A percentile compares a stretch with the other conserved stretches of the same genome.
phyloP scores from a whole-genome alignment of 768 basidiomycete genomes.

The Cystobasidium tubakii region DNA sequence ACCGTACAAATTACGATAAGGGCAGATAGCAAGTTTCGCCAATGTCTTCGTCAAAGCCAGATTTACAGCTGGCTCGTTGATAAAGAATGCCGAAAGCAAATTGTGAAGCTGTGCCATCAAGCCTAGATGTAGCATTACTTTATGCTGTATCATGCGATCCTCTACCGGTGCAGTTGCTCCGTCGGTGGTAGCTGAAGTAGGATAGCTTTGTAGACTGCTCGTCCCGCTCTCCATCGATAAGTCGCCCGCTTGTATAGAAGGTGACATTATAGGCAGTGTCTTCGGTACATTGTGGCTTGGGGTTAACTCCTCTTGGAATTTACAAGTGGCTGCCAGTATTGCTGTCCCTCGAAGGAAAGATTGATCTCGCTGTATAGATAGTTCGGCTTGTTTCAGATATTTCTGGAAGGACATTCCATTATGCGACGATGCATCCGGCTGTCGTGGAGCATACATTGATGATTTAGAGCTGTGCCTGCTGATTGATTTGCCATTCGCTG shows the following conservation, averaged over 20 bases:
- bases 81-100: constrained; percentile 65
- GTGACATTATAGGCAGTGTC: constrained; percentile 28
- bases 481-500: not conserved
- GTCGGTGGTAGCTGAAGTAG: not conserved
- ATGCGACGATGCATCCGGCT: not conserved
- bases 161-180: not conserved
- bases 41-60: constrained; percentile 78
- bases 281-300: constrained; percentile 18
- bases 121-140: constrained; percentile 71
- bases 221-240: constrained; percentile 13
- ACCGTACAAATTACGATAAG: constrained; percentile 74
- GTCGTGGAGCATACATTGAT: not conserved
- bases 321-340: not conserved
- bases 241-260: constrained; percentile 8
- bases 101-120: constrained; percentile 67
- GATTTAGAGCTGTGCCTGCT: constrained; percentile 29
- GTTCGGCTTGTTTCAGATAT: not conserved
- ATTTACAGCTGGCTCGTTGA: constrained; percentile 77
- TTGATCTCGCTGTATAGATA: not conserved
- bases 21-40: constrained; percentile 73
- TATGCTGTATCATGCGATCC: constrained; percentile 52
- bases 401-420: not conserved
- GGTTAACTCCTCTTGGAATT: not conserved
- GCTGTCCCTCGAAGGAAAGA: not conserved
- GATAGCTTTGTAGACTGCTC: not conserved